Evolutionary conservation across 208 protist species (phyloP).

Genomic region (Leishmania martiniquensis): DNA sequence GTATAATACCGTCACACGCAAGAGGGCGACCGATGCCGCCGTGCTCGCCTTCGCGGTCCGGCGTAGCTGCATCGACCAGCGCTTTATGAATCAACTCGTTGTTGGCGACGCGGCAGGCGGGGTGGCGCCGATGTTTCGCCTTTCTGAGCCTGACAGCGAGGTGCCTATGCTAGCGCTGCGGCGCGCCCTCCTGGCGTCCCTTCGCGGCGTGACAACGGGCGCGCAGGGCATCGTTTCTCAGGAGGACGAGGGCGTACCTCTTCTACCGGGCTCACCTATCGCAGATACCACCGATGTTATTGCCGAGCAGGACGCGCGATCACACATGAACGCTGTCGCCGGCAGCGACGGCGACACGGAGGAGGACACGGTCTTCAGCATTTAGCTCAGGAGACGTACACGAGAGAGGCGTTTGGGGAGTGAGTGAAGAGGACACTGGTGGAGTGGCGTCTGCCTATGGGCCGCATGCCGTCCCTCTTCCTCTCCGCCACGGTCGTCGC

Average conservation of each 20-base stretch:
- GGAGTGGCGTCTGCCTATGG: background rate
- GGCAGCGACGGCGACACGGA: constrained; percentile 15
- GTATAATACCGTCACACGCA: constrained; percentile 62
- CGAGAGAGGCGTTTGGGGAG: background rate
- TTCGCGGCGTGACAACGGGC: constrained; percentile 17
- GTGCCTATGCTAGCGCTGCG: constrained; percentile 57
- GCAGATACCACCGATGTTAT: background rate
- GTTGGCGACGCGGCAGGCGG: constrained; percentile 16
- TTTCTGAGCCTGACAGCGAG: constrained; percentile 50
- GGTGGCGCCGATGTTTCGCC: constrained; percentile 40
- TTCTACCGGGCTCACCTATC: background rate
- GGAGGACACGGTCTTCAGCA: constrained; percentile 32
- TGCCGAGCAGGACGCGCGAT: background rate
- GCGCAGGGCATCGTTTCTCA: background rate
- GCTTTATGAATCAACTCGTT: constrained; percentile 53
- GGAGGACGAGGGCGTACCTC: background rate
- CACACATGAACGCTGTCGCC: background rate
- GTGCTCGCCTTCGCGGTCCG: constrained; percentile 71
- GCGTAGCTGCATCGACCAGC: constrained; percentile 53
- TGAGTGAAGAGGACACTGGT: background rate
- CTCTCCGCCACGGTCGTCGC: background rate
- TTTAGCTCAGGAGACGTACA: constrained; percentile 15
- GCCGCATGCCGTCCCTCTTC: background rate
- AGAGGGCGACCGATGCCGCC: constrained; percentile 60
- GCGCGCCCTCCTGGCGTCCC: constrained; percentile 41